Evolutionary conservation across 169 alveolate genomes (phyloP).

Genomic region (Ichthyophthirius multifiliis): DNA sequence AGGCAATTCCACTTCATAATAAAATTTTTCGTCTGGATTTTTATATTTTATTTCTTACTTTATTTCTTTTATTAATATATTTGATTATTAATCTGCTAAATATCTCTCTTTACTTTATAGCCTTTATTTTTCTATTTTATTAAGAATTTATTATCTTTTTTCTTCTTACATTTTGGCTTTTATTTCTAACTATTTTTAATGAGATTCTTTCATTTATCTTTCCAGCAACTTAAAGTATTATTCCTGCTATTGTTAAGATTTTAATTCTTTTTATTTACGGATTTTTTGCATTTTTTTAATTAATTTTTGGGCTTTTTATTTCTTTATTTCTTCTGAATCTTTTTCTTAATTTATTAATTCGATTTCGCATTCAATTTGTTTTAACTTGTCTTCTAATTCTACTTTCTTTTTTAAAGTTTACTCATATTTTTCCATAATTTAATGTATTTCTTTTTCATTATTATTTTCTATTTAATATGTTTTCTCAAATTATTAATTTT

Average conservation of each 20-base stretch:
- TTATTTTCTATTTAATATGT: too few relatives aligned
- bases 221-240: background rate
- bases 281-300: constrained; percentile 30
- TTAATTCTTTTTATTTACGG: constrained; percentile 35
- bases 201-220: constrained; percentile 2
- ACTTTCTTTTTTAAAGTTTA: background rate
- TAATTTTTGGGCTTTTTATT: constrained; percentile 36
- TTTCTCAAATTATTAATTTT: too few relatives aligned
- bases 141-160: constrained; percentile 12
- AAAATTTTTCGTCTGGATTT: constrained; percentile 45
- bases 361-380: background rate
- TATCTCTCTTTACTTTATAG: constrained; percentile 16
- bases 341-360: background rate
- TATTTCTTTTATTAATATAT: background rate
- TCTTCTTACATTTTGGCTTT: constrained; percentile 13
- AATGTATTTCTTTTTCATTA: too few relatives aligned
- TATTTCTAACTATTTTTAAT: background rate
- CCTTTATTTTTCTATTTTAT: constrained; percentile 11
- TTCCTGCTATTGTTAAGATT: background rate
- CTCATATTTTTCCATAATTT: too few relatives aligned
- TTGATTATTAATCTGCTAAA: constrained; percentile 15
- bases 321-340: constrained; percentile 1
- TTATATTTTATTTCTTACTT: background rate
- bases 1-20: constrained; percentile 44
- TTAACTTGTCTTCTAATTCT: background rate